Conservation (phyloP, 1,139 yeast genomes). For the Maudiozyma humilis region DNA sequence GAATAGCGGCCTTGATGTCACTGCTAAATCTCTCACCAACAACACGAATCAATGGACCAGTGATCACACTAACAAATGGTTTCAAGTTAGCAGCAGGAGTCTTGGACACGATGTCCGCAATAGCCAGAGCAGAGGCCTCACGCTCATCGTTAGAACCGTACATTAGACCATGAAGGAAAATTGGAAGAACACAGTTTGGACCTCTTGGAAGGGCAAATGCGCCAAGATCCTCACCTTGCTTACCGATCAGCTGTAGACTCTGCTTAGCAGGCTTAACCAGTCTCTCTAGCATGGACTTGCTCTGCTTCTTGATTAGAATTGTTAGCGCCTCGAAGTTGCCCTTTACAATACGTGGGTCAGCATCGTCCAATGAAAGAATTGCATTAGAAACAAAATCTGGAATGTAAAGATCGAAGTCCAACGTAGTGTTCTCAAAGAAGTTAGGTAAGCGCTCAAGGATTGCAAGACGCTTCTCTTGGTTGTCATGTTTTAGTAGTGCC, state of each 20-base stretch:
- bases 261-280: constrained; percentile 73
- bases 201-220: constrained; percentile 78
- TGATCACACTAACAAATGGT: constrained; percentile 85
- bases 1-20: constrained; percentile 86
- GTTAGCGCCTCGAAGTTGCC: constrained; percentile 63
- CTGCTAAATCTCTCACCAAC: constrained; percentile 91
- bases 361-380: constrained; percentile 66
- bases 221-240: constrained; percentile 51
- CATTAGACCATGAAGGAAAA: constrained; percentile 92
- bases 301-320: constrained; percentile 59
- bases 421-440: constrained; percentile 56
- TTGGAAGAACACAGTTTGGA: constrained; percentile 79
- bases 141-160: constrained; percentile 81
- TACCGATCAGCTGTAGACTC: constrained; percentile 60
- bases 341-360: constrained; percentile 53
- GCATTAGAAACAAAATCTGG: constrained; percentile 69
- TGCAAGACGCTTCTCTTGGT: constrained; percentile 54
- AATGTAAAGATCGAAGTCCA: constrained; percentile 68
- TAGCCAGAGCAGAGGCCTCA: constrained; percentile 80
- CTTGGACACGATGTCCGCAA: constrained; percentile 78
- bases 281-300: constrained; percentile 66
- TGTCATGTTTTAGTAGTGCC: constrained; percentile 70
- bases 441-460: constrained; percentile 62
- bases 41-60: constrained; percentile 97
- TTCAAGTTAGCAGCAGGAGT: constrained; percentile 76